Evolutionary conservation across 176 grass and related monocot species (phyloP).

Genomic region (Oryza punctata): DNA sequence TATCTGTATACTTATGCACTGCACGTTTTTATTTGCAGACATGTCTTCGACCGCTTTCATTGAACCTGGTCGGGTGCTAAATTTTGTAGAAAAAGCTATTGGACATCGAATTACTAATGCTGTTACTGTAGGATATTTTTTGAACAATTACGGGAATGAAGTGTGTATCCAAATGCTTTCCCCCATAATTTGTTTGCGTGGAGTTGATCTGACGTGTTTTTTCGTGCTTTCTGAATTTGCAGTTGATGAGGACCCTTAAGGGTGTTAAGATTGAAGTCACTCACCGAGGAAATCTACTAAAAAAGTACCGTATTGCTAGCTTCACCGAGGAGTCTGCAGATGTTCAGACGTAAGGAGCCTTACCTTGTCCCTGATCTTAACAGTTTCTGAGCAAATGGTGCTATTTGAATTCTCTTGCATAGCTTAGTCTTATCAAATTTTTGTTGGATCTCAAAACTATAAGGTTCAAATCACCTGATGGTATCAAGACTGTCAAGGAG

Average conservation of each 20-base stretch:
- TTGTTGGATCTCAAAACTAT: background rate
- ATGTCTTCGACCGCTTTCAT: constrained; percentile 60
- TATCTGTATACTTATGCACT: background rate
- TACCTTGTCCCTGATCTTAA: background rate
- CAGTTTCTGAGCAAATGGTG: background rate
- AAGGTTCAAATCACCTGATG: constrained; percentile 42
- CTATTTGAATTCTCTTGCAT: background rate
- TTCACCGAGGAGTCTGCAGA: constrained; percentile 27
- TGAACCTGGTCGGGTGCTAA: constrained; percentile 39
- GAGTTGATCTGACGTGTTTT: background rate
- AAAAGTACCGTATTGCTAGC: constrained; percentile 43
- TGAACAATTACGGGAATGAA: background rate
- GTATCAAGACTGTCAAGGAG: constrained; percentile 27
- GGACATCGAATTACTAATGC: background rate
- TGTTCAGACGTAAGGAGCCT: constrained; percentile 37
- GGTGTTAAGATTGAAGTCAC: constrained; percentile 70
- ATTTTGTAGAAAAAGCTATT: constrained; percentile 28
- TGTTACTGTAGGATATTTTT: constrained; percentile 34
- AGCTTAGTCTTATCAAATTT: constrained; percentile 11
- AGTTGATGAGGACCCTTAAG: constrained; percentile 60
- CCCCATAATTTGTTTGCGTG: background rate
- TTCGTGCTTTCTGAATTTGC: background rate
- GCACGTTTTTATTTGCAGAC: constrained; percentile 49
- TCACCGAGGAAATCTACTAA: constrained; percentile 33
- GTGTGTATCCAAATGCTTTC: background rate